Evolutionary conservation across 257 asterid species (phyloP).

Genomic region (Buddleja alternifolia): DNA sequence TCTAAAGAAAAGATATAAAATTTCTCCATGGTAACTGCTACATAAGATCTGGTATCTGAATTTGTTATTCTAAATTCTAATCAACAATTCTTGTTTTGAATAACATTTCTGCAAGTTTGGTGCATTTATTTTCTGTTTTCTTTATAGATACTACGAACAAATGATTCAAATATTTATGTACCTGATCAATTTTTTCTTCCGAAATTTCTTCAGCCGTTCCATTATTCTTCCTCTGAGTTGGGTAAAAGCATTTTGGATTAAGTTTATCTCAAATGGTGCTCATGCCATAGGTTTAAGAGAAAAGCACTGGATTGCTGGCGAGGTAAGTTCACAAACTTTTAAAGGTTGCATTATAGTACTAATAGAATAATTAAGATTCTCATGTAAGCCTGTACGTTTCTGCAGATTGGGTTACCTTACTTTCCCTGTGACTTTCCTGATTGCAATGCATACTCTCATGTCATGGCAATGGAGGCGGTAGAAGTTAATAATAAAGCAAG

Average conservation of each 20-base stretch:
- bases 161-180: constrained; percentile 15
- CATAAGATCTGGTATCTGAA: constrained; percentile 4
- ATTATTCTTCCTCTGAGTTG: constrained; percentile 81
- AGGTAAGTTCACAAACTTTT: constrained; percentile 45
- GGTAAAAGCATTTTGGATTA: constrained; percentile 80
- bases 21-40: neutral
- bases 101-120: neutral
- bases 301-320: constrained; percentile 80
- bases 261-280: constrained; percentile 71
- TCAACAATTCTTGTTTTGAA: constrained; percentile 2
- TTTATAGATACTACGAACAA: neutral
- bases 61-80: neutral
- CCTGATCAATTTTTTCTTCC: constrained; percentile 25
- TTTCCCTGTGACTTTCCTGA: constrained; percentile 89
- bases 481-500: constrained; percentile 42
- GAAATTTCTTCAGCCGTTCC: constrained; percentile 66
- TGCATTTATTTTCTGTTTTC: constrained; percentile 12
- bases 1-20: neutral
- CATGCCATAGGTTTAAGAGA: constrained; percentile 83
- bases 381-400: constrained; percentile 13
- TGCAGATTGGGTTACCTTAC: constrained; percentile 76
- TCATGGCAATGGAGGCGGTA: constrained; percentile 58
- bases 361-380: neutral
- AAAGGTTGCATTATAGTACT: neutral
- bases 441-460: constrained; percentile 58